Conservation (phyloP, 139 green algal species). For the Tetraselmis striata region DNA sequence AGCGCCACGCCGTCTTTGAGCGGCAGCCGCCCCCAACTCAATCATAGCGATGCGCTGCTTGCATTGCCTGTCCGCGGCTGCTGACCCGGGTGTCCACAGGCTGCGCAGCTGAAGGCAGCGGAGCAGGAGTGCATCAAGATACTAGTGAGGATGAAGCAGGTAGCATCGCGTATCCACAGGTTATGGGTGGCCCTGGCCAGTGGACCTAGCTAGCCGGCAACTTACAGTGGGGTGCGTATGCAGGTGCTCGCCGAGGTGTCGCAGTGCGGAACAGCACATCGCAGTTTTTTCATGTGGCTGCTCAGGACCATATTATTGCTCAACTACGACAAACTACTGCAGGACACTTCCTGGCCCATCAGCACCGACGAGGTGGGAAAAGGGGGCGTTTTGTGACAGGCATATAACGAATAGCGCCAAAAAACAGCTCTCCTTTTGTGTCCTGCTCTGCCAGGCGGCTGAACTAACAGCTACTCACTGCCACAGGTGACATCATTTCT, state of each 20-base stretch:
- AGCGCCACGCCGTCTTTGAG: neutral
- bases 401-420: neutral
- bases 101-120: neutral
- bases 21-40: neutral
- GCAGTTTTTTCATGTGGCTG: neutral
- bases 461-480: neutral
- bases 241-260: neutral
- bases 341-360: neutral
- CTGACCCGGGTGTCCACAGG: neutral
- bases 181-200: too few species aligned
- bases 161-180: too few species aligned
- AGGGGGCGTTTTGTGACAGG: too few species aligned
- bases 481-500: neutral
- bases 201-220: neutral
- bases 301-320: neutral
- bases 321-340: neutral
- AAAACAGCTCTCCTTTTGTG: neutral
- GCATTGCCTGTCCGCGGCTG: neutral
- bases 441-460: neutral
- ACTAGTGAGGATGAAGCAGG: neutral
- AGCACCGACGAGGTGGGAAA: neutral
- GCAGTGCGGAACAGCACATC: neutral
- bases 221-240: neutral
- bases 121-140: neutral
- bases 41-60: neutral